Base-by-base conservation (phyloP, 108 stramenopile genomes). In the Stephanodiscus minutulus region DNA sequence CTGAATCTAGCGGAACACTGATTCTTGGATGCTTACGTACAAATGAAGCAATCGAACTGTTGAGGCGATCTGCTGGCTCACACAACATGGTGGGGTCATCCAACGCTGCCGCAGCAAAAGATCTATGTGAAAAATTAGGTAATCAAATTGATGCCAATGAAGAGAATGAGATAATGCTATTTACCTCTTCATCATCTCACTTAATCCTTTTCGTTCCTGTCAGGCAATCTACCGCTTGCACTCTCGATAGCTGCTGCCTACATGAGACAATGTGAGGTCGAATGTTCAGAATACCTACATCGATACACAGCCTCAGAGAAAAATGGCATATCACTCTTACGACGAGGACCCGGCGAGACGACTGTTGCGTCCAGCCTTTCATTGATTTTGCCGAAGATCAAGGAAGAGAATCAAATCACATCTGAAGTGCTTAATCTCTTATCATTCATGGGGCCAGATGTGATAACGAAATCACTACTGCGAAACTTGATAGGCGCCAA, bases 181-280 rank as follows among this genome's bases (percentile, higher is more conserved):
- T 33, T 4, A 33, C 31, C 31, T 33, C 31, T 33, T 33, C 31
- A 33, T 33, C 3, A 33, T 33, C 3, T 33, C 31, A 33, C 31
- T 33, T 2, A 33, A 4, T 33, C 31, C 5, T 33, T 33, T 33
- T 33, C 3, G 2, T 33, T 5, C 5, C 5, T 2, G 5, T 33
- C 86, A 21, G 88, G 88, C 10, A 83, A 88, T 67, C 52, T 89
- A 3, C 88, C 88, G 35, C 66, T 89, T 11, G 88, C 88, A 2
- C 52, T 89, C 21, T 79, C 84, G 24, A 85, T 87, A 79, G 88
- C 88, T 22, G 88, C 84, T 0, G 86, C 84, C 2, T 89, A 89
- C 52, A 89, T 89, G 88, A 56, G 71, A 59, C 82, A 76, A 64
- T 89, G 88, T 53, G 88, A 89, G 49, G 88, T 89, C 7, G 29